Evolutionary conservation across 129 eudicot genomes (phyloP), one percentile per base, ranked within the genome.

Genomic region (Escallonia herrerae): DNA sequence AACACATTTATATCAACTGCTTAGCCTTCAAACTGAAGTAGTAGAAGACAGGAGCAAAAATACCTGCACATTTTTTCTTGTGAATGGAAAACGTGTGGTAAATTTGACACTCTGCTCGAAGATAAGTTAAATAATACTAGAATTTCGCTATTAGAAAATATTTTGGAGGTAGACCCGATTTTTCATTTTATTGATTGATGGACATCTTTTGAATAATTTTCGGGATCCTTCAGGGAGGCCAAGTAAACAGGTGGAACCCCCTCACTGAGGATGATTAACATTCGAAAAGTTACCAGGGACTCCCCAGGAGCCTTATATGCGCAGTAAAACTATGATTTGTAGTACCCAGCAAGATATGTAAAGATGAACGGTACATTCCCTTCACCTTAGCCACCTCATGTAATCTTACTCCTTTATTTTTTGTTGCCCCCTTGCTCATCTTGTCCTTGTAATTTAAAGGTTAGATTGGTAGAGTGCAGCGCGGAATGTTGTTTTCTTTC

Each of bases 151-250:
- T 62, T 5, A 5, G 55, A 45, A 62, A 44, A 15, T 41, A 40
- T 8, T 12, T 12, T 44, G 67, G 47, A 44, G 12, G 10, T 7
- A 38, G 39, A 15, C 41, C 39, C 33, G 40, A 41, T 63, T 5
- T 10, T 4, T 11, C 8, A 10, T 48, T 12, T 47, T 33, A 5
- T 10, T 4, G 10, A 9, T 7, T 46, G 37, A 4, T 50, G 12
- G 5, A 6, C 50, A 6, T 47, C 37, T 37, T 22, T 3, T 22
- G 33, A 54, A 42, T 53, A 14, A 40, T 60, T 40, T 54, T 45
- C 8, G 40, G 9, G 5, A 39, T 68, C 14, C 56, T 71, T 45
- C 63, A 79, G 79, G 79, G 67, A 45, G 69, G 56, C 65, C 75
- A 61, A 55, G 76, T 65, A 39, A 73, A 40, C 71, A 63, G 40